These are phyloP conservation scores for Linderniella brevidens DNA, from an alignment of 257 asterid species.

Conservation along the genomic window DNA sequence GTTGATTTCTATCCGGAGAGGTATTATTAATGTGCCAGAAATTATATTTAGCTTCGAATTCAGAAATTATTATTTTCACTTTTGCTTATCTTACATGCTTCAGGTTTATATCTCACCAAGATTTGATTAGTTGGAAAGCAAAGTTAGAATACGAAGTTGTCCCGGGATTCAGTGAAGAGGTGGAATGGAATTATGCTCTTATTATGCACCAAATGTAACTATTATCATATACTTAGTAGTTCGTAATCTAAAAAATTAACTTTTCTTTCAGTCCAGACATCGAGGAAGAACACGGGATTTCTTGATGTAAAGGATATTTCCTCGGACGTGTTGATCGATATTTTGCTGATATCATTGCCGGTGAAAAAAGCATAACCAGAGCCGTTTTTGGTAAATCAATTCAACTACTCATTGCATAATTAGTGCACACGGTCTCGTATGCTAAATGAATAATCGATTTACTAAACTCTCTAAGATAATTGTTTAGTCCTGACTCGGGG, in stretches of 20 bases:
- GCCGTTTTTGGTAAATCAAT: constrained; percentile 53
- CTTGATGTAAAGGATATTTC: constrained; percentile 60
- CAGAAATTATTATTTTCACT: background rate
- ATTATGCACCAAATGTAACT: too few relatives aligned
- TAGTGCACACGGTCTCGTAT: too few relatives aligned
- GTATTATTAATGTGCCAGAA: constrained; percentile 20
- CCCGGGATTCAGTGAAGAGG: constrained; percentile 47
- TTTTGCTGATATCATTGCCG: constrained; percentile 48
- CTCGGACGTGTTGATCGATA: constrained; percentile 39
- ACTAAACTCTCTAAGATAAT: too few relatives aligned
- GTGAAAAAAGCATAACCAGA: constrained; percentile 62
- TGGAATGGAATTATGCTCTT: constrained; percentile 19
- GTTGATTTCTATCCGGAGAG: constrained; percentile 52
- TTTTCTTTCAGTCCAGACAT: constrained; percentile 94
- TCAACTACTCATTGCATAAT: background rate
- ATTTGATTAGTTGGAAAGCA: constrained; percentile 76
- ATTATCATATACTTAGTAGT: background rate
- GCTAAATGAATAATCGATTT: too few relatives aligned
- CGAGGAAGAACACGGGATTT: constrained; percentile 70
- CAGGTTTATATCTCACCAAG: constrained; percentile 70
- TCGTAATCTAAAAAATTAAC: constrained; percentile 25
- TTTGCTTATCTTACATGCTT: background rate
- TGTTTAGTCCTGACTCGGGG: too few relatives aligned
- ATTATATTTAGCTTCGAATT: background rate
- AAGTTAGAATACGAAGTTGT: constrained; percentile 54